Conservation (phyloP, 2,329 filamentous ascomycete species). For the Diaporthe vexans region DNA sequence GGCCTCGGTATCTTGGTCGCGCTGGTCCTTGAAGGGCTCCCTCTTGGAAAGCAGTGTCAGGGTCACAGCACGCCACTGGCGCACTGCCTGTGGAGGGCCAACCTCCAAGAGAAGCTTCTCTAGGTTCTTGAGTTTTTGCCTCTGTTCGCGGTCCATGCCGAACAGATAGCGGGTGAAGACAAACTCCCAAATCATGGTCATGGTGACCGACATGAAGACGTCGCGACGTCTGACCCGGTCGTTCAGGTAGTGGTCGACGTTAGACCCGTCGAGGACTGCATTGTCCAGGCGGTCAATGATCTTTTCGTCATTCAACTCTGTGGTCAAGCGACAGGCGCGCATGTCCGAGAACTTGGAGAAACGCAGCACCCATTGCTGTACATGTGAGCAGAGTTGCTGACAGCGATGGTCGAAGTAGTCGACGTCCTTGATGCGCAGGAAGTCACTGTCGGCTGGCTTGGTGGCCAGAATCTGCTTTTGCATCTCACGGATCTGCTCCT, state of each 20-base stretch:
- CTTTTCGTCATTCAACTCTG: conserved; percentile 90
- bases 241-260: conserved; percentile 88
- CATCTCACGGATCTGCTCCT: conserved; percentile 71
- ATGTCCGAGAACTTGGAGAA: conserved; percentile 99
- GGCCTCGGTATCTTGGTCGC: conserved; percentile 91
- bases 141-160: conserved; percentile 97
- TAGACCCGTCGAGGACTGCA: conserved; percentile 91
- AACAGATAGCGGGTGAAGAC: conserved; percentile 98
- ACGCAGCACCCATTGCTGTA: conserved; percentile 96
- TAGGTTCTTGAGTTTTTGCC: conserved; percentile 95
- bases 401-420: conserved; percentile 96
- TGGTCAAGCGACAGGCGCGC: conserved; percentile 85
- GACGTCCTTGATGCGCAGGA: conserved; percentile 86
- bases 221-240: conserved; percentile 92
- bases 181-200: conserved; percentile 99
- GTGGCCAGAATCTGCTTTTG: conserved; percentile 70
- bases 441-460: conserved; percentile 74
- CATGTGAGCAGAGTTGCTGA: conserved; percentile 93
- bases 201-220: conserved; percentile 98
- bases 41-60: conserved; percentile 88
- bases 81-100: conserved; percentile 88
- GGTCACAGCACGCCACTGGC: conserved; percentile 96
- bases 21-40: conserved; percentile 83
- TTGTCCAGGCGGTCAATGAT: conserved; percentile 96
- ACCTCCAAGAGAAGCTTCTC: conserved; percentile 94